A percentile compares a stretch with the other conserved stretches of the same genome.
Evolutionary conservation across 2,329 filamentous ascomycete species (phyloP).

Genomic region (Sclerotinia subarctica): DNA sequence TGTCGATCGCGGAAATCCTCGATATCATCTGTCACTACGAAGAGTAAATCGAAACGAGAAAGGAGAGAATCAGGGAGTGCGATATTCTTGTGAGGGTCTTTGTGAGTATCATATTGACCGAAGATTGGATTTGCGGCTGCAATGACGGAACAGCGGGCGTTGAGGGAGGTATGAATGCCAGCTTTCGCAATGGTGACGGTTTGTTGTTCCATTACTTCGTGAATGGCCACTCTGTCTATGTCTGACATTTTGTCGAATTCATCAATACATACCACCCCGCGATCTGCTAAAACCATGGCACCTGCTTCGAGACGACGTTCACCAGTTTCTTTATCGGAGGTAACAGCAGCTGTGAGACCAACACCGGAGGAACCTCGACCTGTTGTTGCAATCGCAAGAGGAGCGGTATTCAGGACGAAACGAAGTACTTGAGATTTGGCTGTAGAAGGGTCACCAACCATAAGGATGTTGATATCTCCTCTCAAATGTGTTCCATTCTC

Average conservation of each 20-base stretch:
- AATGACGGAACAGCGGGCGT: slow-evolving; percentile 93
- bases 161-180: slow-evolving; percentile 94
- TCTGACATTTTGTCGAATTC: slow-evolving; percentile 99
- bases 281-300: slow-evolving; percentile 97
- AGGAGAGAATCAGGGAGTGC: slow-evolving; percentile 92
- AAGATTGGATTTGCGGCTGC: slow-evolving; percentile 97
- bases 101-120: slow-evolving; percentile 97
- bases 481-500: slow-evolving; percentile 97
- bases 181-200: slow-evolving; percentile 99
- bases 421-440: slow-evolving; percentile 97
- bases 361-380: slow-evolving; percentile 96
- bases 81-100: slow-evolving; percentile 98
- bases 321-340: slow-evolving; percentile 94
- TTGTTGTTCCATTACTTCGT: slow-evolving; percentile 99
- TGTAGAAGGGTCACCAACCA: slow-evolving; percentile 98
- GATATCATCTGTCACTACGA: slow-evolving; percentile 97
- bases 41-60: slow-evolving; percentile 97
- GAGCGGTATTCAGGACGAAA: slow-evolving; percentile 95
- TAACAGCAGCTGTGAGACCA: slow-evolving; percentile 94
- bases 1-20: slow-evolving; percentile 88
- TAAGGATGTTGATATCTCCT: slow-evolving; percentile 98
- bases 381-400: slow-evolving; percentile 93
- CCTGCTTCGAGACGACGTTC: slow-evolving; percentile 92
- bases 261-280: slow-evolving; percentile 97
- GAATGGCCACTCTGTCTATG: slow-evolving; percentile 94